Evolutionary conservation across 2,329 filamentous ascomycete species (phyloP), one percentile per base, ranked within the genome.

Genomic region (Lachnellula hyalina): DNA sequence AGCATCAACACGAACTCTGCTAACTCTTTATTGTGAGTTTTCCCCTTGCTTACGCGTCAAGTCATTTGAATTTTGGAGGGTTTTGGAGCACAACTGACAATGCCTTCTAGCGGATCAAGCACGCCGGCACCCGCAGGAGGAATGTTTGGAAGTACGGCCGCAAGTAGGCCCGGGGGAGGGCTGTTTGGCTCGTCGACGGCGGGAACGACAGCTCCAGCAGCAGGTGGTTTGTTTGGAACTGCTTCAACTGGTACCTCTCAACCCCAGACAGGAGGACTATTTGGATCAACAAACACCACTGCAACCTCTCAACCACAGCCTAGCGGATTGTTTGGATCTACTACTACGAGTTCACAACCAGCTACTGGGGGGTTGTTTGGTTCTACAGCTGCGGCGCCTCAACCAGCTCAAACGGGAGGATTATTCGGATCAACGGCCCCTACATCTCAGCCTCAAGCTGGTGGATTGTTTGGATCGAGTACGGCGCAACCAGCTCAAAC

Each of bases 1-100:
- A 83, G 78, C 66, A 85, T 85, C 71, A 86, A 85, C 71, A 84
- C 82, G 17, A 78, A 76, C 60, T 74, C 79, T 55, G 82, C 82
- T 59, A 85, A 84, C 68, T 70, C 76, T 58, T 73, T 79, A 72
- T 78, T 79, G 78, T 81, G 64, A 68, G 77, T 73, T 17, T 32
- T 51, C 40, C 32, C 14, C 17, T 15, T 40, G 34, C 35, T 41
- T 6, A 28, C 36, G 36, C 48, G 51, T 38, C 48, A 50, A 67
- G 68, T 14, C 73, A 49, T 73, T 73, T 54, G 32, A 40, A 48
- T 40, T 15, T 17, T 17, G n/a, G n/a, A 15, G n/a, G 5, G 3
- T 15, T 17, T 40, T 17, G 42, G 41, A 47, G 25, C 56, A 35
- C 63, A 35, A 59, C 63, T 60, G 55, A 64, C 53, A 21, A 52